A percentile compares a stretch with the other conserved stretches of the same genome.
phyloP scores from a whole-genome alignment of 1,139 yeast species.

The Debaryomyces sp. region DNA sequence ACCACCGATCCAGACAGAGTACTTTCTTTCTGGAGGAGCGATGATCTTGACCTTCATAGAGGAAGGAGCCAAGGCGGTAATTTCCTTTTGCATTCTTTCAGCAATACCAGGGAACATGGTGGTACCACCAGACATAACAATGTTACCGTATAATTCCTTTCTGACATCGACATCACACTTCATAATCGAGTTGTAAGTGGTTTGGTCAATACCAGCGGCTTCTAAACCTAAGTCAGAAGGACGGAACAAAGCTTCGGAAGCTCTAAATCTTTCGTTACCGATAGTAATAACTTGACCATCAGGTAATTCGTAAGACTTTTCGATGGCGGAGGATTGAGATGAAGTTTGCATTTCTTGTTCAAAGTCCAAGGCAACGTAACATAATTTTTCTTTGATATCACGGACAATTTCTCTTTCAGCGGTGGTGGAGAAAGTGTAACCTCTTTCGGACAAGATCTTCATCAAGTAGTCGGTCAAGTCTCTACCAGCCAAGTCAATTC shows the following conservation, averaged over 20 bases:
- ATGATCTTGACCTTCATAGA: constrained; percentile 99
- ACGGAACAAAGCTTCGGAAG: constrained; percentile 99
- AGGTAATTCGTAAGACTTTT: constrained; percentile 98
- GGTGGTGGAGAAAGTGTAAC: constrained; percentile 97
- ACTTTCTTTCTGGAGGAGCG: constrained; percentile 99
- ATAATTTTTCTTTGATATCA: constrained; percentile 98
- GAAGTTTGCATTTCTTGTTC: constrained; percentile 99
- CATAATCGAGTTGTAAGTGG: constrained; percentile 98
- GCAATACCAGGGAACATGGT: constrained; percentile 99
- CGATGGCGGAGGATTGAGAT: constrained; percentile 96
- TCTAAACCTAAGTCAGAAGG: constrained; percentile 97
- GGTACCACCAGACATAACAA: constrained; percentile 99
- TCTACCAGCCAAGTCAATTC: constrained; percentile 99
- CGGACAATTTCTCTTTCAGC: constrained; percentile 99
- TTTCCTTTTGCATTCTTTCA: constrained; percentile 99
- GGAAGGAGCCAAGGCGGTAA: constrained; percentile 98
- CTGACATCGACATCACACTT: constrained; percentile 99
- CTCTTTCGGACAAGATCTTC: constrained; percentile 98
- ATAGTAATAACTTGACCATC: constrained; percentile 99
- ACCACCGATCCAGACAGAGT: constrained; percentile 99
- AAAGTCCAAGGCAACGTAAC: constrained; percentile 95
- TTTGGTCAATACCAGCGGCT: constrained; percentile 99
- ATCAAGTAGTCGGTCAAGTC: constrained; percentile 98
- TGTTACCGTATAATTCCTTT: constrained; percentile 98
- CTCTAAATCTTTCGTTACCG: constrained; percentile 99